A percentile compares a stretch with the other conserved stretches of the same genome.
Conservation (phyloP, 139 green algal genomes). For the Chlamydomonas asymmetrica region DNA sequence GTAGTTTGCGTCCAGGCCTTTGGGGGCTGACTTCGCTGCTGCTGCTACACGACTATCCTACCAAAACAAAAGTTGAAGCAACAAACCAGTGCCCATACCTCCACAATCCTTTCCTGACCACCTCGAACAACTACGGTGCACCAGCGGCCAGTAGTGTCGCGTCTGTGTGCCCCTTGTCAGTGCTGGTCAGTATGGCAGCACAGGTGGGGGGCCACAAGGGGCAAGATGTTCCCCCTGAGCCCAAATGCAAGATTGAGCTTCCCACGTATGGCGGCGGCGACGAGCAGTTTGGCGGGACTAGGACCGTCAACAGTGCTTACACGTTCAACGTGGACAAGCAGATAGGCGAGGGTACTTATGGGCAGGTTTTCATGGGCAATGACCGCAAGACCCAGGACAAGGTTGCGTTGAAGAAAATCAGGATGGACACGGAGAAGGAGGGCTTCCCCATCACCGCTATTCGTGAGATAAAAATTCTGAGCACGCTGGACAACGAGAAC, state of each 20-base stretch:
- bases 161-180: not conserved
- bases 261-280: slow-evolving; percentile 16
- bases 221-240: slow-evolving; percentile 1
- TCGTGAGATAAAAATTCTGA: slow-evolving; percentile 98
- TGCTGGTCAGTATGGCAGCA: not conserved
- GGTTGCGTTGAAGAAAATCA: slow-evolving; percentile 96
- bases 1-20: too few relatives aligned
- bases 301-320: slow-evolving; percentile 71
- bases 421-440: slow-evolving; percentile 99
- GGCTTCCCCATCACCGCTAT: slow-evolving; percentile 99
- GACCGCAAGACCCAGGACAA: slow-evolving; percentile 38
- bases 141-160: not conserved
- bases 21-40: too few relatives aligned
- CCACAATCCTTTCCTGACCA: too few relatives aligned
- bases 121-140: not conserved
- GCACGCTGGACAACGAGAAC: slow-evolving; percentile 84
- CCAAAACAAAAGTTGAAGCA: too few relatives aligned
- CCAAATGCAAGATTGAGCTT: slow-evolving; percentile 61
- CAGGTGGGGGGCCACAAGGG: not conserved
- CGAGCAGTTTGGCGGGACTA: slow-evolving; percentile 65
- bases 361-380: slow-evolving; percentile 61
- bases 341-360: slow-evolving; percentile 89
- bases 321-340: slow-evolving; percentile 53
- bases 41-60: too few relatives aligned
- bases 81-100: too few relatives aligned